These are phyloP conservation scores for Corylus avellana DNA, from an alignment of 306 rosid species.

Conservation along the genomic window DNA sequence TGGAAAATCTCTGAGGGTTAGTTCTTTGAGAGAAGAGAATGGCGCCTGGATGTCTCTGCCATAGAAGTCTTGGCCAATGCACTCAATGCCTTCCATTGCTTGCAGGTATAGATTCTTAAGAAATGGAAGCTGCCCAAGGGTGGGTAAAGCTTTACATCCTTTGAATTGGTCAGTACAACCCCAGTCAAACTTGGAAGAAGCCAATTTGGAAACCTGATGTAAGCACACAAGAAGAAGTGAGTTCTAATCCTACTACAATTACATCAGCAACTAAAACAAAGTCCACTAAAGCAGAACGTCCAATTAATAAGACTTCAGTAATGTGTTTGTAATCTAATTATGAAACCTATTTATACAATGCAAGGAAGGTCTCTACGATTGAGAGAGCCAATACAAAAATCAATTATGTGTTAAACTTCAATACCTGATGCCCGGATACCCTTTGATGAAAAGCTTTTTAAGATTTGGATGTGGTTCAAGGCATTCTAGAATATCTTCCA, in stretches of 20 bases:
- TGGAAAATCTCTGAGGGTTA: conserved; percentile 25
- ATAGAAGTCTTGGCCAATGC: conserved; percentile 22
- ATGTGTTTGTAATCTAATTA: too few relatives aligned
- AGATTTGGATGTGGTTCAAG: conserved; percentile 20
- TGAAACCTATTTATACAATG: too few relatives aligned
- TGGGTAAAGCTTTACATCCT: conserved; percentile 21
- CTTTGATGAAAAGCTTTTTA: conserved; percentile 1
- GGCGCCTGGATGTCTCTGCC: background rate
- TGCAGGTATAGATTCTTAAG: conserved; percentile 16
- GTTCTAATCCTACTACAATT: too few relatives aligned
- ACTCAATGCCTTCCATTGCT: conserved; percentile 25
- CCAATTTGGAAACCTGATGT: conserved; percentile 25
- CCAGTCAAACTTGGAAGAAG: conserved; percentile 22
- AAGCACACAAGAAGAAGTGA: too few relatives aligned
- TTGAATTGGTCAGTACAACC: conserved; percentile 18
- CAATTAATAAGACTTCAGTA: too few relatives aligned
- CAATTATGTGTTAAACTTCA: too few relatives aligned
- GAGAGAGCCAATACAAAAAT: too few relatives aligned
- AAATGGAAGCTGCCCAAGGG: conserved; percentile 25
- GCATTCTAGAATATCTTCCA: background rate
- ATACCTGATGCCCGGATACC: conserved; percentile 13
- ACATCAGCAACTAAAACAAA: too few relatives aligned
- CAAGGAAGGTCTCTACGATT: too few relatives aligned
- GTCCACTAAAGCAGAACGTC: too few relatives aligned
- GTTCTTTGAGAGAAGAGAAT: conserved; percentile 25